These are phyloP conservation scores for Bruguiera parviflora DNA, from an alignment of 345 rosid species.

Conservation along the genomic window DNA sequence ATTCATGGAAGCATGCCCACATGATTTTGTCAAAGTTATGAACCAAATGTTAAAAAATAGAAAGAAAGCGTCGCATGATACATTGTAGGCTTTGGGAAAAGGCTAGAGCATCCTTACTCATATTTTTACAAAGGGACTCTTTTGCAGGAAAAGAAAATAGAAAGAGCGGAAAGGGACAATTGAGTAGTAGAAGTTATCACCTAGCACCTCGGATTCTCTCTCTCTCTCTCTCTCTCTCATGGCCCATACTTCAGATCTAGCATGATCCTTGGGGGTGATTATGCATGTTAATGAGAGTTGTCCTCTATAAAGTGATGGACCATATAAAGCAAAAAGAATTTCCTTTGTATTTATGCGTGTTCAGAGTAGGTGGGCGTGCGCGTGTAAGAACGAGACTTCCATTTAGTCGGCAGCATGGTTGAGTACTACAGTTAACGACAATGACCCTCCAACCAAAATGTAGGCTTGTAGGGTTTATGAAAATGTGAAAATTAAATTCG, in stretches of 20 bases:
- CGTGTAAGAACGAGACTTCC: background rate
- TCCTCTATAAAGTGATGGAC: background rate
- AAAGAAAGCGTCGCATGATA: no score
- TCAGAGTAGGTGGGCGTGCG: background rate
- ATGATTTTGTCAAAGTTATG: conserved; percentile 12
- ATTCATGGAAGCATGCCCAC: conserved; percentile 14
- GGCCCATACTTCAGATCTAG: conserved; percentile 8
- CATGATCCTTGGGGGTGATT: conserved; percentile 5
- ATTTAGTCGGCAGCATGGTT: conserved; percentile 12
- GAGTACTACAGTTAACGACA: conserved; percentile 2
- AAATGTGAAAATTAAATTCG: background rate
- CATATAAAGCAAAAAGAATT: background rate
- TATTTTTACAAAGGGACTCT: no score
- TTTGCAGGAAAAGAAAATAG: conserved; percentile 4
- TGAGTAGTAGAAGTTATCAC: conserved; percentile 11
- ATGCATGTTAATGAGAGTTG: background rate
- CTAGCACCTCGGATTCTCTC: conserved; percentile 39
- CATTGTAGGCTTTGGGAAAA: background rate
- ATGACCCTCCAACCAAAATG: conserved; percentile 29
- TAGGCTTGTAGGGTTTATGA: conserved; percentile 2
- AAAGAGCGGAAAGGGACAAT: background rate
- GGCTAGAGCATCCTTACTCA: no score
- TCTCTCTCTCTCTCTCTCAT: background rate
- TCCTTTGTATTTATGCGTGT: background rate
- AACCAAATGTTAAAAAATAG: background rate